Evolutionary conservation across 2,329 filamentous ascomycete genomes (phyloP).

Genomic region (Aureobasidium sp.): DNA sequence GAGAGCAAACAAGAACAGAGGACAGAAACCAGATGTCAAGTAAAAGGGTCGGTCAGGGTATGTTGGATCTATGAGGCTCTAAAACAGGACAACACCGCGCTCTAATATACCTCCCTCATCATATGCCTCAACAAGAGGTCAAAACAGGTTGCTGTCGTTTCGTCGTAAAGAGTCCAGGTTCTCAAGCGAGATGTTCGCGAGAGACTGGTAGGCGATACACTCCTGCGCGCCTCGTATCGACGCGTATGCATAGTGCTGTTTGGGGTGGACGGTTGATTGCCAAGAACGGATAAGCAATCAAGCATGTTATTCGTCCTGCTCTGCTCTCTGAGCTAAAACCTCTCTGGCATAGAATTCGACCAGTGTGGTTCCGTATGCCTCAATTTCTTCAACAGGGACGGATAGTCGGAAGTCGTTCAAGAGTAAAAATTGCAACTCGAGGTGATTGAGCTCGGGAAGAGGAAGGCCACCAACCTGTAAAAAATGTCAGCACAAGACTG

Average conservation of each 20-base stretch:
- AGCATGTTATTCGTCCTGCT: neutral
- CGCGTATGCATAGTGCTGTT: neutral
- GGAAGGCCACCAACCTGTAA: constrained; percentile 85
- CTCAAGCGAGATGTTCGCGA: neutral
- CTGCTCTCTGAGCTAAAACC: constrained; percentile 60
- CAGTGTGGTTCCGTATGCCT: constrained; percentile 96
- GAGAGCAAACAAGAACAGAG: neutral
- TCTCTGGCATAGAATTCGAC: constrained; percentile 97
- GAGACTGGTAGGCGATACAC: neutral
- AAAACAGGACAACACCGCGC: constrained; percentile 14
- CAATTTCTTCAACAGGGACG: constrained; percentile 88
- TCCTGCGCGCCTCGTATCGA: neutral
- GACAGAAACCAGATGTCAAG: neutral
- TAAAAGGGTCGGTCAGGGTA: neutral
- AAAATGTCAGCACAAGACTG: neutral
- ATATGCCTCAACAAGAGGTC: constrained; percentile 6
- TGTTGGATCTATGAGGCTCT: constrained; percentile 13
- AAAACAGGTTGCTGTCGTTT: constrained; percentile 13
- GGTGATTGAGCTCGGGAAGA: constrained; percentile 84
- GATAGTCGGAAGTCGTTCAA: constrained; percentile 94
- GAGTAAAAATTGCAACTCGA: constrained; percentile 91
- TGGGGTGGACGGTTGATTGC: neutral
- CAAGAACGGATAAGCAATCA: constrained; percentile 26
- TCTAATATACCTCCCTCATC: constrained; percentile 13
- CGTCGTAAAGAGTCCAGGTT: constrained; percentile 3